Evolutionary conservation across 495 filamentous ascomycete genomes (phyloP).

Genomic region (Neurospora sp.): DNA sequence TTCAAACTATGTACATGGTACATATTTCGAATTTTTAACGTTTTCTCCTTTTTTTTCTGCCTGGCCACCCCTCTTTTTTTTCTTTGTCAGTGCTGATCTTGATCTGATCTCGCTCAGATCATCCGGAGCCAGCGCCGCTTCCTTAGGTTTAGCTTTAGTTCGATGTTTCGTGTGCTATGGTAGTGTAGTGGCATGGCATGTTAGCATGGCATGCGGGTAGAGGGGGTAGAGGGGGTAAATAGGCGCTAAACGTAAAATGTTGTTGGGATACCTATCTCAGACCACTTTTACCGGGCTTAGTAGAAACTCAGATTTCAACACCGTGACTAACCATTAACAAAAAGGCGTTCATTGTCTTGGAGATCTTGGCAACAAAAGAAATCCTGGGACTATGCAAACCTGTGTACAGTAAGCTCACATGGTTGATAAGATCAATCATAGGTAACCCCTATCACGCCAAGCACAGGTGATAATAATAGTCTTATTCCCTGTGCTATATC

Average conservation of each 20-base stretch:
- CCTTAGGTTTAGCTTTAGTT: background rate
- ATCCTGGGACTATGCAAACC: too few relatives aligned
- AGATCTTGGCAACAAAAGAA: background rate
- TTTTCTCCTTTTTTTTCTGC: background rate
- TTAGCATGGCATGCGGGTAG: background rate
- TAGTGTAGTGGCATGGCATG: too few relatives aligned
- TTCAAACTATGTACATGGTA: background rate
- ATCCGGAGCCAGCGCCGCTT: background rate
- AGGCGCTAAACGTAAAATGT: background rate
- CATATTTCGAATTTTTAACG: background rate
- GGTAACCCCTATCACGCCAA: too few relatives aligned
- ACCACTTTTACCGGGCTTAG: background rate
- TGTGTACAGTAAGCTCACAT: too few relatives aligned
- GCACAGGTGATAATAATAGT: too few relatives aligned
- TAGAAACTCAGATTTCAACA: too few relatives aligned
- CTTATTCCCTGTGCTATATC: too few relatives aligned
- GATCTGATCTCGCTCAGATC: background rate
- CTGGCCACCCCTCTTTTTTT: background rate
- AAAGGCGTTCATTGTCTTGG: too few relatives aligned
- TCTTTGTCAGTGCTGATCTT: background rate
- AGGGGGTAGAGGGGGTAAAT: background rate
- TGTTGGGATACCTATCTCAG: background rate
- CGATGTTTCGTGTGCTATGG: background rate
- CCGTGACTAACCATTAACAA: too few relatives aligned
- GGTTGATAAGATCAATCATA: too few relatives aligned